Evolutionary conservation across 2,329 filamentous ascomycete species (phyloP).

Genomic region (Phaeosphaeriaceae sp.): DNA sequence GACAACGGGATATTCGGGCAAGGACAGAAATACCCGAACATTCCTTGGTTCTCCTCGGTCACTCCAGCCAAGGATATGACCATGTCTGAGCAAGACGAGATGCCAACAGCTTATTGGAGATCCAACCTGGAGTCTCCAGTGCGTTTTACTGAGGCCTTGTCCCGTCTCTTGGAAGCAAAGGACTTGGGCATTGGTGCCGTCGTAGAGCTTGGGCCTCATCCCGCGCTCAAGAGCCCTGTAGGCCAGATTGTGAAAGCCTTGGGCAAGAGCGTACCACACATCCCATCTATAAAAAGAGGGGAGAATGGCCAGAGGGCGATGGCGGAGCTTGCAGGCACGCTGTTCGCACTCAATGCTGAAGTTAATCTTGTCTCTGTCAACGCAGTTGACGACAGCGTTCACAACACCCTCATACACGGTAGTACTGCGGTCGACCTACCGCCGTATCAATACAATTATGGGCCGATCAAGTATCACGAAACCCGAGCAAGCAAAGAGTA

Average conservation of each 20-base stretch:
- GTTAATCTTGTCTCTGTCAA: conserved; percentile 24
- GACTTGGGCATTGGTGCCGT: conserved; percentile 3
- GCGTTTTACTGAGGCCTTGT: conserved; percentile 6
- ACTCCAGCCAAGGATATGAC: conserved; percentile 3
- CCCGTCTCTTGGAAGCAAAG: background rate
- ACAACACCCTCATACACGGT: conserved; percentile 4
- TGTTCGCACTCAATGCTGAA: background rate
- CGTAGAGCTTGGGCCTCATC: conserved; percentile 18
- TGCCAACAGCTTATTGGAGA: conserved; percentile 16
- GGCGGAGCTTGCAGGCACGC: conserved; percentile 4
- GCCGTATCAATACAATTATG: conserved; percentile 27
- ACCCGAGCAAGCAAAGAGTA: conserved; percentile 19
- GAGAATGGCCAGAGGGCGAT: background rate
- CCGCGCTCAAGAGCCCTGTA: conserved; percentile 13
- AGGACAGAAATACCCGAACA: background rate
- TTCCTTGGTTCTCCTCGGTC: conserved; percentile 5
- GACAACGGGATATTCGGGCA: background rate
- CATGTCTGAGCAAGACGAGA: background rate
- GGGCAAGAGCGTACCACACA: background rate
- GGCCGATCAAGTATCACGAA: conserved; percentile 19
- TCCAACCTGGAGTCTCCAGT: conserved; percentile 20
- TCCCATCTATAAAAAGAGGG: background rate
- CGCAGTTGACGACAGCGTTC: conserved; percentile 8
- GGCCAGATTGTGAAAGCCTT: conserved; percentile 11
- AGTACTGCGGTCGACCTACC: conserved; percentile 18